Evolutionary conservation across 768 basidiomycete genomes (phyloP), one percentile per base, ranked within the genome.

Genomic region (Vararia minispora): DNA sequence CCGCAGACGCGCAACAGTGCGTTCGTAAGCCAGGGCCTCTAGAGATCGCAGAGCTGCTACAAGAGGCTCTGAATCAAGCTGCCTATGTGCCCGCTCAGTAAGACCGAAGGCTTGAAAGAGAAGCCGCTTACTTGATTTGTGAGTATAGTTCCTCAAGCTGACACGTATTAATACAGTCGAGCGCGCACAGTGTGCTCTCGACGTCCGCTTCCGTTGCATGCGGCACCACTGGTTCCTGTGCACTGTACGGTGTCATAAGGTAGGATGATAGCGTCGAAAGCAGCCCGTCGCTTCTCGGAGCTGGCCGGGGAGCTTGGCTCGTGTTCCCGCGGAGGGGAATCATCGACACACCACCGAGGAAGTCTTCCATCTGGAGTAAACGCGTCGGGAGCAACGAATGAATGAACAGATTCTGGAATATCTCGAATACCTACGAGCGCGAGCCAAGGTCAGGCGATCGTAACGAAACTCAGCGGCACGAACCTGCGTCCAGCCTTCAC

Each of bases 281-380:
- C 14, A 99, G 64, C 14, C 95, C 95, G n/a, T 98, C 94, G 34
- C 65, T 73, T 57, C 82, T 65, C 21, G 74, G 60, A 32, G 76
- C 65, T 30, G 73, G 60, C 33, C 75, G 72, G 21, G 74, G 66
- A 2, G 83, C 74, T 46, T 77, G 71, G 46, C 72, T 38, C 27
- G 39, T 43, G 14, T 30, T 74, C 17, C 87, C 76, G 43, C 82
- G 77, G 30, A 98, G 68, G 18, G 95, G 94, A 49, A 98, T 98
- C 65, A 79, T 81, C 6, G 88, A 84, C 23, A 80, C 76, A 12
- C 91, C 92, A n/a, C 90, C 90, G 7, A 97, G 71, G 64, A 99
- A 98, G 54, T 98, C 95, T 55, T 95, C 94, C 86, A 95, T 92
- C 56, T 94, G 89, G 9, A 95, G 63, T 83, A 99, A 86, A 35